These are phyloP conservation scores for Elsinoe fawcettii DNA, from an alignment of 2,329 filamentous ascomycete species.

Conservation along the genomic window DNA sequence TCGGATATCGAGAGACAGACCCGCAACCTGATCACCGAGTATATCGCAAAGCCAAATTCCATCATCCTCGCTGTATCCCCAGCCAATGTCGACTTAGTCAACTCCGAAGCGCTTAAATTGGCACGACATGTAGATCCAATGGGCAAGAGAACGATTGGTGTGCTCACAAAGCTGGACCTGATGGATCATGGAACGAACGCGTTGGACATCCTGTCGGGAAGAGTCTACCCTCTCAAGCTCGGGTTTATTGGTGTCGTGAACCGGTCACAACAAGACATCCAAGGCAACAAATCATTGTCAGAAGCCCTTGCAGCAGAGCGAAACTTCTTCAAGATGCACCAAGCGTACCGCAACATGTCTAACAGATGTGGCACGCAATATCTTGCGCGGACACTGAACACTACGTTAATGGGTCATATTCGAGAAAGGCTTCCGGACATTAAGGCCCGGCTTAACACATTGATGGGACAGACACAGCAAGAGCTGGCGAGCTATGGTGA, in stretches of 20 bases:
- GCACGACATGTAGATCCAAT: conserved; percentile 94
- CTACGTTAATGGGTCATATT: conserved; percentile 92
- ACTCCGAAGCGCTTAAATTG: conserved; percentile 94
- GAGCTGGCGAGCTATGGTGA: conserved; percentile 97
- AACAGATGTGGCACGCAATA: conserved; percentile 88
- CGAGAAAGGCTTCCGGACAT: conserved; percentile 93
- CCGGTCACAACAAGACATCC: conserved; percentile 95
- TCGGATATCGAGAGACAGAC: conserved; percentile 99
- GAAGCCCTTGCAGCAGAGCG: conserved; percentile 83
- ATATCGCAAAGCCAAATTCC: conserved; percentile 98
- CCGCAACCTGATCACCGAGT: conserved; percentile 89
- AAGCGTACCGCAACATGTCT: conserved; percentile 94
- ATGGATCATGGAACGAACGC: conserved; percentile 99
- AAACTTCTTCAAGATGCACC: conserved; percentile 96
- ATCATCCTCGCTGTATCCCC: conserved; percentile 95
- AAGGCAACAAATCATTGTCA: conserved; percentile 86
- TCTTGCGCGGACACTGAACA: conserved; percentile 88
- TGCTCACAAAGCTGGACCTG: conserved; percentile 91
- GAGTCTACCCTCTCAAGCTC: conserved; percentile 92
- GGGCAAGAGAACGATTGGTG: conserved; percentile 89
- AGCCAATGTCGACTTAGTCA: conserved; percentile 96
- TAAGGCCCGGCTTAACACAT: conserved; percentile 91
- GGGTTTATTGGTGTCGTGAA: conserved; percentile 98
- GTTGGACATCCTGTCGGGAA: conserved; percentile 91
- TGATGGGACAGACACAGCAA: conserved; percentile 99